Percentiles rank a stretch among this genome's conserved stretches.
These are phyloP conservation scores for Candida easanensis DNA, from an alignment of 805 yeast species.

Conservation along the genomic window DNA sequence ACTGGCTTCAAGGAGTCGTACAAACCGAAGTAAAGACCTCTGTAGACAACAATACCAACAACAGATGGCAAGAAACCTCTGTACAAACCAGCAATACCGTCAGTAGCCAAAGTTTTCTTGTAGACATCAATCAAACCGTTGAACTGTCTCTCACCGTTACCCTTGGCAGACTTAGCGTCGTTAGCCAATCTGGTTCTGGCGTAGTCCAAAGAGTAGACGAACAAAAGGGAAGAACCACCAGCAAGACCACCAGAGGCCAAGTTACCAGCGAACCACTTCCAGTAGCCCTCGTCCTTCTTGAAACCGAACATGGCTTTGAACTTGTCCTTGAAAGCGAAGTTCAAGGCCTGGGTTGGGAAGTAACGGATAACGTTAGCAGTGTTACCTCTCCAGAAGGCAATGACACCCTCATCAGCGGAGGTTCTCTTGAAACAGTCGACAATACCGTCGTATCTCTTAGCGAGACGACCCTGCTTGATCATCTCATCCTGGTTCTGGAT, in stretches of 20 bases:
- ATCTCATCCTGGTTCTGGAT: slow-evolving; percentile 98
- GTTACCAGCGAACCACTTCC: slow-evolving; percentile 96
- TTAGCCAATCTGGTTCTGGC: slow-evolving; percentile 99
- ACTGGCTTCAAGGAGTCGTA: slow-evolving; percentile 96
- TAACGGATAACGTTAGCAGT: slow-evolving; percentile 98
- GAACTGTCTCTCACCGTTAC: slow-evolving; percentile 90
- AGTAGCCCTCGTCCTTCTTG: slow-evolving; percentile 94
- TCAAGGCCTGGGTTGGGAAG: slow-evolving; percentile 99
- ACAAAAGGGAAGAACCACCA: slow-evolving; percentile 92
- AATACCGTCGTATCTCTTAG: slow-evolving; percentile 85
- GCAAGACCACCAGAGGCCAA: slow-evolving; percentile 98
- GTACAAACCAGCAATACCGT: slow-evolving; percentile 98
- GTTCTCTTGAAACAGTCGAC: slow-evolving; percentile 93
- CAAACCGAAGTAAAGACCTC: slow-evolving; percentile 98
- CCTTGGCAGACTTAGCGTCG: slow-evolving; percentile 85
- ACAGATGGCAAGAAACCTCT: slow-evolving; percentile 99
- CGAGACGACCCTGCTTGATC: slow-evolving; percentile 95
- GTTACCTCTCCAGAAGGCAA: slow-evolving; percentile 99
- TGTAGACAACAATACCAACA: slow-evolving; percentile 95
- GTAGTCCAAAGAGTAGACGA: slow-evolving; percentile 95
- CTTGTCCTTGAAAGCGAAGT: slow-evolving; percentile 98
- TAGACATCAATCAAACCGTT: slow-evolving; percentile 96
- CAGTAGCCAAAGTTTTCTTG: slow-evolving; percentile 92
- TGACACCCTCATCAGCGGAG: slow-evolving; percentile 87
- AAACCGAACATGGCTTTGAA: slow-evolving; percentile 94